Conservation (phyloP, 2,329 filamentous ascomycete species). For the Fusarium protoensiforme region DNA sequence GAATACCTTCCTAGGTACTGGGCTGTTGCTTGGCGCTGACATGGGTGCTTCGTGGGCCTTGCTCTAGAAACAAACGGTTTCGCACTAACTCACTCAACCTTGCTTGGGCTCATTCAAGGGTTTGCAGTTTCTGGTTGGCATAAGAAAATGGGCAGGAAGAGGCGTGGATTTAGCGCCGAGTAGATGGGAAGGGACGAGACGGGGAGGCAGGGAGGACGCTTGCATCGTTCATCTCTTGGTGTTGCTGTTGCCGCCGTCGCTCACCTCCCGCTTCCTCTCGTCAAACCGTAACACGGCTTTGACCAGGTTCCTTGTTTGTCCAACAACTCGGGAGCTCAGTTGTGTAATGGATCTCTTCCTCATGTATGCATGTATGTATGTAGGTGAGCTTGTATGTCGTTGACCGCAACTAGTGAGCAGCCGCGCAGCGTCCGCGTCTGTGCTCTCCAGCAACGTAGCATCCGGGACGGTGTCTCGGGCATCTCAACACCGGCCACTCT, state of each 20-base stretch:
- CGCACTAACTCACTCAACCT: background rate
- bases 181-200: background rate
- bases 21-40: background rate
- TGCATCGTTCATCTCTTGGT: background rate
- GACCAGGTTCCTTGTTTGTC: background rate
- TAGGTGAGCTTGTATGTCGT: background rate
- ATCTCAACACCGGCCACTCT: background rate
- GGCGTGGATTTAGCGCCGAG: slow-evolving; percentile 26
- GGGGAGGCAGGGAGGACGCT: background rate
- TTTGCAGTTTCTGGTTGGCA: background rate
- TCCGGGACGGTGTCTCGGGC: background rate
- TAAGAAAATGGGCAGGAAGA: background rate
- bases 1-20: background rate
- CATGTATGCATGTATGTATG: background rate
- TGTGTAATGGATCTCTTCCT: background rate
- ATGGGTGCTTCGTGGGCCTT: background rate
- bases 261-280: background rate
- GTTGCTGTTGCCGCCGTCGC: background rate
- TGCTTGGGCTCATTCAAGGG: background rate
- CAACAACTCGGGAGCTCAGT: background rate
- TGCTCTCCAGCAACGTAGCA: background rate
- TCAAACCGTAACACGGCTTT: background rate
- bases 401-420: background rate
- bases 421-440: background rate
- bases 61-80: background rate